Base-by-base conservation (phyloP, 345 rosid genomes). In the Alliaria petiolata region DNA sequence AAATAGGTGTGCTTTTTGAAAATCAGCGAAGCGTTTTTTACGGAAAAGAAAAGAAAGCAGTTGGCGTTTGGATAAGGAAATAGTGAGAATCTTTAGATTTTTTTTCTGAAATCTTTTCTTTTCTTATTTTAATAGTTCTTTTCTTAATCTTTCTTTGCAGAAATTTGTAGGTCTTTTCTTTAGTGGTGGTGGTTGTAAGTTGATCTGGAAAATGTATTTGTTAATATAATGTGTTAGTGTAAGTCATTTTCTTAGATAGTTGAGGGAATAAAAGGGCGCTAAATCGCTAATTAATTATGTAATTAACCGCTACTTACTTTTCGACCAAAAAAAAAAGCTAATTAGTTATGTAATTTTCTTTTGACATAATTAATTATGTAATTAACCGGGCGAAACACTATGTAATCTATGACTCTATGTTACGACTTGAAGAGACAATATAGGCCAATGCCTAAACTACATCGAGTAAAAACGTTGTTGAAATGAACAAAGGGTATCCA, bases 21-120 rank as follows among this genome's bases (percentile, higher is more conserved):
- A 38, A 40, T 0, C 8, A 73, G 54, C 40, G 62, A n/a, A 11
- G 73, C 73, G 47, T 33, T 75, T 67, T 52, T 67, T 51, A 59
- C 4, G 72, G 34, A 26, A 61, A 60, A 51, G n/a, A 39, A 39
- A 59, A 20, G 63, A 26, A 60, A 68, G 65, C 47, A 13, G 74
- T 45, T 75, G 62, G 63, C 30, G 5, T 60, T 68, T 52, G 69
- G 78, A 74, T 74, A 59, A 67, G 62, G 49, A 12, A 51, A 51
- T 36, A 9, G 57, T 15, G 15, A 49, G 53, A 19, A 64, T 45
- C 71, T 72, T 62, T 46, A 46, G 42, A 20, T 38, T 22, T 56
- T 42, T 63, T 52, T 39, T 1, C 6, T 22, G 33, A 16, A 4
- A 13, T 20, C 16, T 33, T 13, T 25, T 36, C 20, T 20, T 25